Conservation (phyloP, 352 stramenopile genomes). For the Phytophthora sansomeana region DNA sequence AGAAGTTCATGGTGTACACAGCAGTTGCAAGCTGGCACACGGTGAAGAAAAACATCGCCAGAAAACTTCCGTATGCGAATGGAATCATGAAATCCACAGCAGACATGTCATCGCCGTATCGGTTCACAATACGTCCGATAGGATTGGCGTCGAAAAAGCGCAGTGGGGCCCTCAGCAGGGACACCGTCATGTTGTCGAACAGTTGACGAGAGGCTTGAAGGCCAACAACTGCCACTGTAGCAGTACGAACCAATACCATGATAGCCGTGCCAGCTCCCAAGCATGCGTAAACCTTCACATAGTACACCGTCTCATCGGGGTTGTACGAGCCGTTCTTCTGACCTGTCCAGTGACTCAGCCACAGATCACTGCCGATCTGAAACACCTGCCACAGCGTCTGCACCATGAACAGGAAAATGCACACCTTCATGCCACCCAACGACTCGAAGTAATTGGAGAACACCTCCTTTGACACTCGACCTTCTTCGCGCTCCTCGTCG, state of each 20-base stretch:
- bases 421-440: conserved; percentile 44
- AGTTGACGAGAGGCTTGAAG: conserved; percentile 58
- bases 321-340: conserved; percentile 36
- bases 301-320: conserved; percentile 26
- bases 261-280: conserved; percentile 35
- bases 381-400: conserved; percentile 45
- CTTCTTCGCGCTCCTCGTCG: conserved; percentile 54
- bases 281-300: conserved; percentile 45
- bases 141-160: conserved; percentile 94
- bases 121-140: conserved; percentile 89
- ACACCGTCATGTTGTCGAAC: conserved; percentile 88
- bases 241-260: conserved; percentile 45
- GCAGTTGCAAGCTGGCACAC: conserved; percentile 81
- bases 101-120: conserved; percentile 91
- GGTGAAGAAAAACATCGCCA: conserved; percentile 74
- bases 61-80: conserved; percentile 39
- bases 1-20: conserved; percentile 76
- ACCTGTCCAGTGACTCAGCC: conserved; percentile 49
- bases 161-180: conserved; percentile 87
- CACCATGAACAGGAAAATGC: conserved; percentile 22
- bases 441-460: conserved; percentile 52
- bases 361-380: conserved; percentile 46
- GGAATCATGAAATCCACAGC: conserved; percentile 84
- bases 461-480: conserved; percentile 50
- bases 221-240: conserved; percentile 45